phyloP scores from a whole-genome alignment of 2,329 filamentous ascomycete genomes.

The Paracoccidioides lutzii region DNA sequence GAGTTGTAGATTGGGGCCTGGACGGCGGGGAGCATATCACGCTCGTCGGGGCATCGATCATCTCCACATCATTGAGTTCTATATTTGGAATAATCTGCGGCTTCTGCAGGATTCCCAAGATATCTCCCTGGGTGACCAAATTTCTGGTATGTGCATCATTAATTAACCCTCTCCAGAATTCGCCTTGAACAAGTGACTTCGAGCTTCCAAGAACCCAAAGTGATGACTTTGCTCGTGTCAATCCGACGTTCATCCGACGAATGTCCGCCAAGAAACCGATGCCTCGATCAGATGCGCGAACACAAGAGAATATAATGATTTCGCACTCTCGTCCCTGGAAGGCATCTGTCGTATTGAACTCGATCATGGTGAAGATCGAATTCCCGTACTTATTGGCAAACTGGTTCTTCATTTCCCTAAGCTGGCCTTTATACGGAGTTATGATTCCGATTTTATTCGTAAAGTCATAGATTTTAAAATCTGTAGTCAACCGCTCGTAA shows the following conservation, averaged over 20 bases:
- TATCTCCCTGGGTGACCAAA: conserved; percentile 60
- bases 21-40: conserved; percentile 11
- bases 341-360: conserved; percentile 98
- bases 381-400: conserved; percentile 65
- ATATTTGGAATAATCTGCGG: conserved; percentile 35
- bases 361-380: conserved; percentile 61
- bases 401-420: conserved; percentile 62
- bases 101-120: conserved; percentile 42
- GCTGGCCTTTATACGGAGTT: conserved; percentile 91
- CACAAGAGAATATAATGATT: conserved; percentile 97
- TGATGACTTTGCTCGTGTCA: conserved; percentile 92
- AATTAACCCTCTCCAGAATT: conserved; percentile 83
- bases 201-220: conserved; percentile 95
- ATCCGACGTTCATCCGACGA: conserved; percentile 95
- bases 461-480: conserved; percentile 58
- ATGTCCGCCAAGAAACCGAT: conserved; percentile 99
- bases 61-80: conserved; percentile 32
- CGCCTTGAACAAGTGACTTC: conserved; percentile 67
- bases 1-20: conserved; percentile 11
- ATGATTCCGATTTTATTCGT: conserved; percentile 87
- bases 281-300: conserved; percentile 79
- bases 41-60: conserved; percentile 24
- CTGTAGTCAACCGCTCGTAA: conserved; percentile 63
- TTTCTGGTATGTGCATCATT: conserved; percentile 63
- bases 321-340: conserved; percentile 96